Conservation (phyloP, 441 rosid genomes). For the Brassica balearica region DNA sequence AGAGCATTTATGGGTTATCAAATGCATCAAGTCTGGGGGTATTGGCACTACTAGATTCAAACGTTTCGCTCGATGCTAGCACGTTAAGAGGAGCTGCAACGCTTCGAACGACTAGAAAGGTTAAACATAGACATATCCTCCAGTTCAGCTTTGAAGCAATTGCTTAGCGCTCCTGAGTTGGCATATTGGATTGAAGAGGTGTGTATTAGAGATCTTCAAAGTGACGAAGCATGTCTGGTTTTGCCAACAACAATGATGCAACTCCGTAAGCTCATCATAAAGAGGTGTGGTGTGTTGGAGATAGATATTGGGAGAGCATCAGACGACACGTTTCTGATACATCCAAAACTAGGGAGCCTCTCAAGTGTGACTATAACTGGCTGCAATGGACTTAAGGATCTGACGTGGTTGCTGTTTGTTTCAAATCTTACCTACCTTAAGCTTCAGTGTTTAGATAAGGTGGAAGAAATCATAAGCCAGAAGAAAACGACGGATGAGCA, state of each 20-base stretch:
- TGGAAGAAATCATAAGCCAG: no score
- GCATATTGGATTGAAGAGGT: background rate
- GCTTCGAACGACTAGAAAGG: background rate
- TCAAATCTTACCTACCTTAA: no score
- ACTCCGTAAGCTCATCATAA: background rate
- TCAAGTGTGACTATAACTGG: background rate
- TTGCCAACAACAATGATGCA: background rate
- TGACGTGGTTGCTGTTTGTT: background rate
- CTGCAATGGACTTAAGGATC: background rate
- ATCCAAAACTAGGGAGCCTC: background rate
- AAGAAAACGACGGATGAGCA: no score
- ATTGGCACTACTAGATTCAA: slow-evolving; percentile 29
- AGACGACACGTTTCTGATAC: background rate
- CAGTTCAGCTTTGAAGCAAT: slow-evolving; percentile 14
- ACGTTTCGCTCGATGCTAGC: background rate
- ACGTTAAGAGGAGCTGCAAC: background rate
- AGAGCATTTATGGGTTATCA: slow-evolving; percentile 32
- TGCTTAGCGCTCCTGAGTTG: slow-evolving; percentile 14
- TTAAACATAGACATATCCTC: slow-evolving; percentile 19
- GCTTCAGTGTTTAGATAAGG: no score
- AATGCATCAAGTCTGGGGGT: slow-evolving; percentile 23
- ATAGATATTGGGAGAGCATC: background rate
- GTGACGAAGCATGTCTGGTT: background rate
- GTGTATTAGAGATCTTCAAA: background rate
- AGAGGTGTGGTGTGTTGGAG: background rate